Evolutionary conservation across 176 grass and related monocot genomes (phyloP).

Genomic region (Oryza australiensis): DNA sequence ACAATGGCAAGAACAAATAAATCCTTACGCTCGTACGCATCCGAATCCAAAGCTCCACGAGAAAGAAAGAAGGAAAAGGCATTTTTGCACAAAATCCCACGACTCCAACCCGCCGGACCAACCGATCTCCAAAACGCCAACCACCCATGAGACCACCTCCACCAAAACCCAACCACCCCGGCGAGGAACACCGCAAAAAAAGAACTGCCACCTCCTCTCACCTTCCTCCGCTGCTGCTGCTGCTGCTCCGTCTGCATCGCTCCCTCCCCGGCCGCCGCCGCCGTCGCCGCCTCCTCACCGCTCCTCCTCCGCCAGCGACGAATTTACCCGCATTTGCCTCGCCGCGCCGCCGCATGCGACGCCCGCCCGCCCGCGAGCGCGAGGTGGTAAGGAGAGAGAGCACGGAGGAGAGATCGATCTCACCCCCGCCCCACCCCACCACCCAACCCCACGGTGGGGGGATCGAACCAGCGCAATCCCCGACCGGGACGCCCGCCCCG

Average conservation of each 20-base stretch:
- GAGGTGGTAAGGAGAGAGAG: neutral
- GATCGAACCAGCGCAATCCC: neutral
- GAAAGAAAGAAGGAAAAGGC: neutral
- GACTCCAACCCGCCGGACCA: conserved; percentile 13
- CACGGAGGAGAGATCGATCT: neutral
- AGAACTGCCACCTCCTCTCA: conserved; percentile 16
- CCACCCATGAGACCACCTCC: conserved; percentile 15
- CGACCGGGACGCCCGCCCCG: neutral
- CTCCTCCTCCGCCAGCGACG: conserved; percentile 28
- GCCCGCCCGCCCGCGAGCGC: conserved; percentile 7
- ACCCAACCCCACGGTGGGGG: too few relatives aligned
- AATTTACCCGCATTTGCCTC: conserved; percentile 53
- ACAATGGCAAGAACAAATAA: conserved; percentile 40
- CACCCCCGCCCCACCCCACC: too few relatives aligned
- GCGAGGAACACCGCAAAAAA: conserved; percentile 2
- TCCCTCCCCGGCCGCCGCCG: neutral
- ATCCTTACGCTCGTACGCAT: neutral
- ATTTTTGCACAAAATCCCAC: neutral
- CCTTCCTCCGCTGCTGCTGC: conserved; percentile 50
- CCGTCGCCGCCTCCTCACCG: neutral
- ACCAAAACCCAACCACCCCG: conserved; percentile 34
- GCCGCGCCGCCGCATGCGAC: conserved; percentile 27
- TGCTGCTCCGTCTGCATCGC: conserved; percentile 49
- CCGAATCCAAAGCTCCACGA: neutral
- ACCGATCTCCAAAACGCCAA: conserved; percentile 42